Percentiles rank a stretch among this genome's conserved stretches.
Conservation (phyloP, 2,329 filamentous ascomycete genomes). For the Talaromyces marneffei region DNA sequence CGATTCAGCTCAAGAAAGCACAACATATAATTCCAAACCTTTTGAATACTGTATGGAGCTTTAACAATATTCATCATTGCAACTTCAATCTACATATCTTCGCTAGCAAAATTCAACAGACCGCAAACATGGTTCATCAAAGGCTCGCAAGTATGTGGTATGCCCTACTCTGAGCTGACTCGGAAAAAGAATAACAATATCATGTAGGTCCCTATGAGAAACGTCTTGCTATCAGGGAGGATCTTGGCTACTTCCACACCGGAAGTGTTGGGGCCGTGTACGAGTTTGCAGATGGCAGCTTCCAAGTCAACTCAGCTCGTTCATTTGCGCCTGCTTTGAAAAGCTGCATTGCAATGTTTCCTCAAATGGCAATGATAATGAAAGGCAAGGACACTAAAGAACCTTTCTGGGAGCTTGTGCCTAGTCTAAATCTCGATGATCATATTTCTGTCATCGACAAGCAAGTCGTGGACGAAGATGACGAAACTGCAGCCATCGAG, state of each 20-base stretch:
- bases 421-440: background rate
- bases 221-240: background rate
- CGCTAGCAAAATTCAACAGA: too few species aligned
- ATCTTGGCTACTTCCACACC: background rate
- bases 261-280: background rate
- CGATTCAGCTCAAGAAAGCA: too few species aligned
- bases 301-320: background rate
- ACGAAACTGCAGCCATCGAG: background rate
- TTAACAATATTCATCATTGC: too few species aligned
- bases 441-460: background rate
- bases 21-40: too few species aligned
- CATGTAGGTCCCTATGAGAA: conserved; percentile 5
- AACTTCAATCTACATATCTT: too few species aligned
- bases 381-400: background rate
- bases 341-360: background rate
- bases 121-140: background rate
- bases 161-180: background rate
- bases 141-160: background rate
- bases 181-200: background rate
- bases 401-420: background rate
- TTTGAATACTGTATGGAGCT: too few species aligned
- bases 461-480: background rate
- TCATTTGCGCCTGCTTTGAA: background rate
- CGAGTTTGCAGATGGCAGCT: background rate
- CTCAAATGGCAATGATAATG: background rate